Percentiles rank a stretch among this genome's conserved stretches.
phyloP scores from a whole-genome alignment of 805 yeast genomes.

The Hanseniaspora osmophila region DNA sequence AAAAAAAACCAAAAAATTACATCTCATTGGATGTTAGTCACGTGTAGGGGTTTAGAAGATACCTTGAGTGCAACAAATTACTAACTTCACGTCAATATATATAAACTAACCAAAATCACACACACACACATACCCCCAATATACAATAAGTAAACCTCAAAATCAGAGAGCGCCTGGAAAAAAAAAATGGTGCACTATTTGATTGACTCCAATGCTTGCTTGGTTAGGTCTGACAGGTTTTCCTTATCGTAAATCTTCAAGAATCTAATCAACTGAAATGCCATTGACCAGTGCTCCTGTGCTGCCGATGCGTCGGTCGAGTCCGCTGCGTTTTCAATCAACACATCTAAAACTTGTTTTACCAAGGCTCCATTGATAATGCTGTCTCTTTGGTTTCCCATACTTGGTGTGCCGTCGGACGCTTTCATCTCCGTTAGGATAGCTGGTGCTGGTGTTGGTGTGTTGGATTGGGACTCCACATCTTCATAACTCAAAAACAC shows the following conservation, averaged over 20 bases:
- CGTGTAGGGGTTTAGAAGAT: background rate
- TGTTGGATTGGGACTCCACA: background rate
- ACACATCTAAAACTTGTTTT: slow-evolving; percentile 17
- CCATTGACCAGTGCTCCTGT: slow-evolving; percentile 23
- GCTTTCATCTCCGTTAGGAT: background rate
- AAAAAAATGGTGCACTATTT: no score
- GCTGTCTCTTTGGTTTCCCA: background rate
- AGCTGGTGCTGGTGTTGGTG: background rate
- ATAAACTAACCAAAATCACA: no score
- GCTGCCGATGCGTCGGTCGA: slow-evolving; percentile 14
- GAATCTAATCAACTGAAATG: slow-evolving; percentile 20
- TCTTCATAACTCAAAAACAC: slow-evolving; percentile 22
- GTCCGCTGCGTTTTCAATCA: slow-evolving; percentile 19
- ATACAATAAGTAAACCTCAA: no score
- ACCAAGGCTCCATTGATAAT: slow-evolving; percentile 16
- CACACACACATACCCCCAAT: no score
- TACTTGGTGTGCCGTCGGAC: background rate
- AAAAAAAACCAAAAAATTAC: background rate
- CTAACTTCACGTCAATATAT: no score
- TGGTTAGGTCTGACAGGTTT: slow-evolving; percentile 14
- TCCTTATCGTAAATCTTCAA: slow-evolving; percentile 18
- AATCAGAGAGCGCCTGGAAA: no score
- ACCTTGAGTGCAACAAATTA: no score
- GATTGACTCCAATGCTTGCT: slow-evolving; percentile 12
- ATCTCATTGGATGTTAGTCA: background rate